Percentiles rank a stretch among this genome's conserved stretches.
These are phyloP conservation scores for Recurvomyces mirabilis DNA, from an alignment of 495 filamentous ascomycete genomes.

Conservation along the genomic window DNA sequence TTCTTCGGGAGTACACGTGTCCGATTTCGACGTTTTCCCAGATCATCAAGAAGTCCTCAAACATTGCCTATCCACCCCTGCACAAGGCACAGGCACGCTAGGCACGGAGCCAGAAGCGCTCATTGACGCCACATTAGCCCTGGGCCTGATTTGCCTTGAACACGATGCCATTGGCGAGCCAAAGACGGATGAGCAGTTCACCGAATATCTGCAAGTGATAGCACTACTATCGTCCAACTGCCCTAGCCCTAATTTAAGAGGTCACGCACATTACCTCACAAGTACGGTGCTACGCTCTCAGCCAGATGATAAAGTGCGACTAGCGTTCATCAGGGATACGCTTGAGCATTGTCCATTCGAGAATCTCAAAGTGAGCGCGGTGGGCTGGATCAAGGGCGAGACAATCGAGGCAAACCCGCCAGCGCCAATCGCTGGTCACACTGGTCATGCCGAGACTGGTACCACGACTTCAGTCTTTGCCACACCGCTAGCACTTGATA, in stretches of 20 bases:
- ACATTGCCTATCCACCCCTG: slow-evolving; percentile 26
- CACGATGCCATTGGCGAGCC: slow-evolving; percentile 30
- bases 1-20: not conserved
- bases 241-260: slow-evolving; percentile 53
- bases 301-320: slow-evolving; percentile 54
- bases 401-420: slow-evolving; percentile 46
- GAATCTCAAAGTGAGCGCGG: slow-evolving; percentile 65
- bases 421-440: slow-evolving; percentile 6
- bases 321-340: slow-evolving; percentile 68
- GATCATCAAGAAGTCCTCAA: slow-evolving; percentile 30
- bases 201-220: slow-evolving; percentile 42
- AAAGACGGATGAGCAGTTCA: slow-evolving; percentile 30
- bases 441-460: slow-evolving; percentile 16
- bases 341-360: slow-evolving; percentile 71
- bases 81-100: slow-evolving; percentile 19
- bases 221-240: slow-evolving; percentile 58
- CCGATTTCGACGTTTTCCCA: slow-evolving; percentile 28
- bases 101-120: slow-evolving; percentile 33
- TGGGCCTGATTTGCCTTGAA: slow-evolving; percentile 31
- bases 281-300: slow-evolving; percentile 63
- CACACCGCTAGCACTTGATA: slow-evolving; percentile 38
- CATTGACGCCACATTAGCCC: slow-evolving; percentile 37
- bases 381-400: slow-evolving; percentile 82
- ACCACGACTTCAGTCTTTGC: slow-evolving; percentile 43
- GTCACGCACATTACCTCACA: slow-evolving; percentile 64